Evolutionary conservation across 192 early-diverging fungal species (phyloP), one percentile per base, ranked within the genome.

Genomic region (Jimgerdemannia flammicorona): DNA sequence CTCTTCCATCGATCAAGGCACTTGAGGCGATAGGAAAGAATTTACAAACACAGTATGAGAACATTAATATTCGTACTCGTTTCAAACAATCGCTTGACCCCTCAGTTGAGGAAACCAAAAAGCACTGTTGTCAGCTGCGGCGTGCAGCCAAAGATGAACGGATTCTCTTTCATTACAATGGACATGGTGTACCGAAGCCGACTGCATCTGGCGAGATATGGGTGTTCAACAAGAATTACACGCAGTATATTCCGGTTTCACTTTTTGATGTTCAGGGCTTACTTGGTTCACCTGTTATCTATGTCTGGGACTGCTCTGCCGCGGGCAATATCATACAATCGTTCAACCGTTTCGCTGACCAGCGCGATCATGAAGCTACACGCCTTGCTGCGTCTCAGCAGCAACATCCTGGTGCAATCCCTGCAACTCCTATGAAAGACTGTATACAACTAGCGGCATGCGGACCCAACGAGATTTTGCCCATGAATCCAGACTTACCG

Each of bases 161-260:
- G 3, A 90, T 98, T 66, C 81, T 99, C 64, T 98, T 99, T 71
- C 95, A 99, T 77, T 99, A 98, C 87, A 99, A 99, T 73, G 98
- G 98, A 18, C 98, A 98, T 72, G 98, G 98, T 66, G 98, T 99
- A 18, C 98, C 98, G 4, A 93, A 93, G 73, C 97, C 98, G 14
- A 98, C 97, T 11, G 79, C 86, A 14, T 94, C 93, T 74, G 98
- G 98, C 69, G 98, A 99, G 77, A 94, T 98, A 65, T 99, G 98
- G 98, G 97, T 96, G 49, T 99, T 99, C 77, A 98, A 99, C 87
- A 94, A 93, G 78, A 91, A 91, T 72, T 98, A 96, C 87, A 98
- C 96, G 44, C 98, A 99, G 87, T 99, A 99, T 85, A 96, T 99
- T 73, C 98, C 98, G 4, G 92, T 97, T 18, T 94, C 91, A 43